Evolutionary conservation across 768 basidiomycete species (phyloP).

Genomic region (Tubosaeta sp.): DNA sequence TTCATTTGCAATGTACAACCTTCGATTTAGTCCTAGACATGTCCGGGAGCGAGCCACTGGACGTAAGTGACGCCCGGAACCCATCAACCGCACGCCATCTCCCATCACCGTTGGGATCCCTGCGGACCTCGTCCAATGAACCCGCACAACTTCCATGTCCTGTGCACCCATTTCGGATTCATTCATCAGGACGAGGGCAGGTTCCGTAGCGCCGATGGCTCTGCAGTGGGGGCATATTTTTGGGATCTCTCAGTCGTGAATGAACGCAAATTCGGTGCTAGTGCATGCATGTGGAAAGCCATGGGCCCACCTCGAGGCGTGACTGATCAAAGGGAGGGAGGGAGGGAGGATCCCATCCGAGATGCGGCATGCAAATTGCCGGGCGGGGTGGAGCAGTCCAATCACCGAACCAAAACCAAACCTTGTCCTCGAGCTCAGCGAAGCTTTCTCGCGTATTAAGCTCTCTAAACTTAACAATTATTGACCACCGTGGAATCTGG

Average conservation of each 20-base stretch:
- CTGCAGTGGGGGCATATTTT: neutral
- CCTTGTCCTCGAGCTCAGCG: constrained; percentile 29
- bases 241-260: constrained; percentile 25
- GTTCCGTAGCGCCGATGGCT: constrained; percentile 17
- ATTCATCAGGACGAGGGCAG: constrained; percentile 19
- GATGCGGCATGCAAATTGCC: constrained; percentile 17
- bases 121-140: neutral
- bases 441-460: constrained; percentile 25
- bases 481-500: neutral
- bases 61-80: constrained; percentile 25
- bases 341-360: constrained; percentile 27
- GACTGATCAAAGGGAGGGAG: constrained; percentile 30
- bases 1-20: no score
- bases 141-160: constrained; percentile 26
- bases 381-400: constrained; percentile 21
- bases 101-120: no score
- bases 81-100: no score
- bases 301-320: constrained; percentile 34
- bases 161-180: constrained; percentile 11
- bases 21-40: no score
- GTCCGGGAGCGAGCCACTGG: constrained; percentile 29
- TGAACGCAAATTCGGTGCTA: constrained; percentile 29
- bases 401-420: constrained; percentile 23
- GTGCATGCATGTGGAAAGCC: constrained; percentile 28
- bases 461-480: constrained; percentile 2